phyloP scores from a whole-genome alignment of 805 yeast genomes.

The Yarrowia divulgata region DNA sequence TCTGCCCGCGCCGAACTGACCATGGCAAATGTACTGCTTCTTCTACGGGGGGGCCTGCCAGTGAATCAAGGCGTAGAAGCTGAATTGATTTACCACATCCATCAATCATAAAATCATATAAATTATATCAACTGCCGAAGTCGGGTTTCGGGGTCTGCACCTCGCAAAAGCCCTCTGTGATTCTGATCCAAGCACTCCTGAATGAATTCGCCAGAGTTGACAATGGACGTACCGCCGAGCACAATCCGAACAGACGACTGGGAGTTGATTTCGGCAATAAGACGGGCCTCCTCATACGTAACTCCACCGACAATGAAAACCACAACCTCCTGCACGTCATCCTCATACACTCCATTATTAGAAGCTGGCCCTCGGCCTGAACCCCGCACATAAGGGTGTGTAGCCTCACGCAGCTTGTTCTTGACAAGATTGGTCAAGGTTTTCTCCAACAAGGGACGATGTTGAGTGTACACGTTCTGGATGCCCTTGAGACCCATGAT shows the following conservation, averaged over 20 bases:
- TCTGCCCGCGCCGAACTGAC: too few relatives aligned
- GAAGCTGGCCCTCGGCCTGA: conserved; percentile 28
- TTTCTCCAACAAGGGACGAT: conserved; percentile 72
- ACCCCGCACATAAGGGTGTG: conserved; percentile 28
- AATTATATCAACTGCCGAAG: conserved; percentile 34
- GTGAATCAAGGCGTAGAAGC: too few relatives aligned
- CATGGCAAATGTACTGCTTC: too few relatives aligned
- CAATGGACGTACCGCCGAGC: conserved; percentile 79
- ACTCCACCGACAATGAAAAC: conserved; percentile 76
- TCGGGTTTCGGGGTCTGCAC: conserved; percentile 33
- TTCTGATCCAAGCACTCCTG: conserved; percentile 37
- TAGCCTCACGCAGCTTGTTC: conserved; percentile 39
- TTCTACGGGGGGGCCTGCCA: too few relatives aligned
- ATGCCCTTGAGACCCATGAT: conserved; percentile 56
- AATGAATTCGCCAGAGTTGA: conserved; percentile 57
- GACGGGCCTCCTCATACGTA: conserved; percentile 89
- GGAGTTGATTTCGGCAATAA: conserved; percentile 74
- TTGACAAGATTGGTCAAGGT: conserved; percentile 53
- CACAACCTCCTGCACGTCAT: conserved; percentile 51
- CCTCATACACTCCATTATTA: conserved; percentile 42
- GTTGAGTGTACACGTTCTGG: conserved; percentile 82
- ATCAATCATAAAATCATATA: conserved; percentile 22
- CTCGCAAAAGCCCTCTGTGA: conserved; percentile 26
- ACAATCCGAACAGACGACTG: conserved; percentile 63
- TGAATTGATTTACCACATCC: too few relatives aligned